phyloP scores from a whole-genome alignment of 164 flowering plant species.

The Paratinospora sagittata region DNA sequence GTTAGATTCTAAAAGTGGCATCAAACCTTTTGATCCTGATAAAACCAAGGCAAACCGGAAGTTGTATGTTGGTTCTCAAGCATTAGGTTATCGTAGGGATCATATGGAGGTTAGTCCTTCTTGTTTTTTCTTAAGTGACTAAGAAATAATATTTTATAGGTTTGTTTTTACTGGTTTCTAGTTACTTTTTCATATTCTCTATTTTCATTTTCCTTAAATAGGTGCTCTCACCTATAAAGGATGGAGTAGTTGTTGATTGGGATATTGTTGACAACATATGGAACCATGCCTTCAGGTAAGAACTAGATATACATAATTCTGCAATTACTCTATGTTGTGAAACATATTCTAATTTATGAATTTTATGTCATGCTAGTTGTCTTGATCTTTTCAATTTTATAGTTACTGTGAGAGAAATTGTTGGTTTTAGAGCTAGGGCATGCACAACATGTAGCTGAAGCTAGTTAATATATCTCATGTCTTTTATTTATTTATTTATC shows the following conservation, averaged over 20 bases:
- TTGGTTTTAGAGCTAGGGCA: slow-evolving; percentile 4
- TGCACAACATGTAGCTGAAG: background rate
- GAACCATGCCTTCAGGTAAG: slow-evolving; percentile 93
- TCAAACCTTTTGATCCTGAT: slow-evolving; percentile 43
- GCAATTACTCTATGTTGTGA: background rate
- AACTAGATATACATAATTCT: background rate
- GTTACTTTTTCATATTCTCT: background rate
- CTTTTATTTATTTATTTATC: no score
- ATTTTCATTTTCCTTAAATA: slow-evolving; percentile 19
- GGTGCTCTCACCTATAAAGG: slow-evolving; percentile 85
- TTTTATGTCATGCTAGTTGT: background rate
- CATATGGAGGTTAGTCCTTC: slow-evolving; percentile 78
- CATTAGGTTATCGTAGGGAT: slow-evolving; percentile 83
- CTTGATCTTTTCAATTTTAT: background rate
- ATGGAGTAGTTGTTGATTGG: slow-evolving; percentile 88
- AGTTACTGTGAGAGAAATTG: background rate
- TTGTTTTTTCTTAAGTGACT: background rate
- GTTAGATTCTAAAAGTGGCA: slow-evolving; percentile 49
- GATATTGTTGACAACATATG: slow-evolving; percentile 91
- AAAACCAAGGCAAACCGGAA: slow-evolving; percentile 70
- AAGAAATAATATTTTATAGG: background rate
- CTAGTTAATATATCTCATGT: no score
- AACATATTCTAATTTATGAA: background rate
- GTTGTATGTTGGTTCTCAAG: slow-evolving; percentile 85
- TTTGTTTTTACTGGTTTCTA: background rate